Conservation (phyloP, 176 grass and related monocot species). For the Triticum aestivum region DNA sequence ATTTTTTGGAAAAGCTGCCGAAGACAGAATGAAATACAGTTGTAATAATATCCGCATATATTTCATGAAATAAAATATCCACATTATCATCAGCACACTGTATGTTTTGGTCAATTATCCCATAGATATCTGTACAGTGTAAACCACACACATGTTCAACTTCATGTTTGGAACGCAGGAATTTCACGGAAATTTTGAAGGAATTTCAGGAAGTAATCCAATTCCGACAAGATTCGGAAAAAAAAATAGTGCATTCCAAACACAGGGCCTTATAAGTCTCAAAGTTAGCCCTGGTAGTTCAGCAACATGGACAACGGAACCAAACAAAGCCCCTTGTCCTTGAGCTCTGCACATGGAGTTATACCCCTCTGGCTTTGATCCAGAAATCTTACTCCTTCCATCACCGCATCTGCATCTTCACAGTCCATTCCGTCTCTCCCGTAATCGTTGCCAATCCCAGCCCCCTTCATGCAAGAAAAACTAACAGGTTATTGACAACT, state of each 20-base stretch:
- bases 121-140: constrained; percentile 31
- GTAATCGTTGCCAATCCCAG: constrained; percentile 32
- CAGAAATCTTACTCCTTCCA: constrained; percentile 38
- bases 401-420: constrained; percentile 14
- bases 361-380: constrained; percentile 45
- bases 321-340: constrained; percentile 81
- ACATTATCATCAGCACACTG: constrained; percentile 29
- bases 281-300: constrained; percentile 41
- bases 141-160: constrained; percentile 36
- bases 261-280: background rate
- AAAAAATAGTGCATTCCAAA: background rate
- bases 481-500: background rate
- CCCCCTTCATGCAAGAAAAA: constrained; percentile 16
- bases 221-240: constrained; percentile 15
- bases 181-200: background rate
- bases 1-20: background rate
- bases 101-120: constrained; percentile 14
- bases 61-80: constrained; percentile 23
- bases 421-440: constrained; percentile 29
- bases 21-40: background rate
- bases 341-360: constrained; percentile 65
- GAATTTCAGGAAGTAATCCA: background rate
- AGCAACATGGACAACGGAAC: constrained; percentile 72
- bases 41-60: constrained; percentile 31
- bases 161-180: background rate